Evolutionary conservation across 2,329 filamentous ascomycete species (phyloP).

Genomic region (Fusarium sp.): DNA sequence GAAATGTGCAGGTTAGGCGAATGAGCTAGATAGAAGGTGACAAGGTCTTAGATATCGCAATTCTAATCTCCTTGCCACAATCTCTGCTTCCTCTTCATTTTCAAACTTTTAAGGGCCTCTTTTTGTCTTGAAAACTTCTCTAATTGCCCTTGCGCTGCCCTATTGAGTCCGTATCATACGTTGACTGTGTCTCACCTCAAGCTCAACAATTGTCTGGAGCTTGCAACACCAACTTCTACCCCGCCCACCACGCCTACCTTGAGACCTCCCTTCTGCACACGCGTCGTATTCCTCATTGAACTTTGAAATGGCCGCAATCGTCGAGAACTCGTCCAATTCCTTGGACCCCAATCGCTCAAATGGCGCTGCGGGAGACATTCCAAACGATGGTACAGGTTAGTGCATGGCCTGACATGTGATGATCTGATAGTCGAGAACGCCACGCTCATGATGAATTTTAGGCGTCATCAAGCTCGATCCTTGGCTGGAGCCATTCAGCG

Average conservation of each 20-base stretch:
- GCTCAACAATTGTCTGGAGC: slow-evolving; percentile 44
- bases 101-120: slow-evolving; percentile 24
- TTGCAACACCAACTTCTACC: slow-evolving; percentile 45
- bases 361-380: slow-evolving; percentile 65
- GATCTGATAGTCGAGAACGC: slow-evolving; percentile 40
- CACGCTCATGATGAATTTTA: slow-evolving; percentile 55
- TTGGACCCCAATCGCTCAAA: slow-evolving; percentile 55
- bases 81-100: slow-evolving; percentile 32
- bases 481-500: slow-evolving; percentile 89
- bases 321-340: slow-evolving; percentile 61
- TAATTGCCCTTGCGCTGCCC: slow-evolving; percentile 16
- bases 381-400: slow-evolving; percentile 81
- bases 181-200: slow-evolving; percentile 43
- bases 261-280: slow-evolving; percentile 32
- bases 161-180: slow-evolving; percentile 29
- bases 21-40: slow-evolving; percentile 42
- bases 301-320: slow-evolving; percentile 52
- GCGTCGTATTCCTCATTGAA: slow-evolving; percentile 26
- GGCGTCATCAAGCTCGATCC: slow-evolving; percentile 91
- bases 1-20: slow-evolving; percentile 35
- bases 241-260: slow-evolving; percentile 47
- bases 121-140: slow-evolving; percentile 27
- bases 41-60: slow-evolving; percentile 46
- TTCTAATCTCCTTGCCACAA: slow-evolving; percentile 37
- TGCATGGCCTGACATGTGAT: slow-evolving; percentile 38